Evolutionary conservation across 2,329 filamentous ascomycete species (phyloP).

Genomic region (Hypocrella siamensis): DNA sequence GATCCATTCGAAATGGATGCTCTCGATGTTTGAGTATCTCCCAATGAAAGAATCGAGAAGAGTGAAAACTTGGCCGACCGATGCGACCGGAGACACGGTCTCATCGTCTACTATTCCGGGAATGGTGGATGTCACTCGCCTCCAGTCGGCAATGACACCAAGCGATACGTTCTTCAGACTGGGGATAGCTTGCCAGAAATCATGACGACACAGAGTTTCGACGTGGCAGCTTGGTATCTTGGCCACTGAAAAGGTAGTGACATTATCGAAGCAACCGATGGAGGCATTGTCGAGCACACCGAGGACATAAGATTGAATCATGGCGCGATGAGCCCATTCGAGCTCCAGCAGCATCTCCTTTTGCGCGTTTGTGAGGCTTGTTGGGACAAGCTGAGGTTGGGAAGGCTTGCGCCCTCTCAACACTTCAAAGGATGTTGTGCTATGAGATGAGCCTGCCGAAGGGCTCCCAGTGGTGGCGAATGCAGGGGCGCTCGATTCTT

Average conservation of each 20-base stretch:
- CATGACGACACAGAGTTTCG: constrained; percentile 33
- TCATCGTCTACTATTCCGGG: constrained; percentile 32
- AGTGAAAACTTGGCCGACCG: constrained; percentile 32
- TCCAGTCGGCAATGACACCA: constrained; percentile 51
- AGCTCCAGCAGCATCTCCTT: constrained; percentile 53
- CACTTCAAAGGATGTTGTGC: background rate
- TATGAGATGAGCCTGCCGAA: background rate
- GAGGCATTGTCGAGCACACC: constrained; percentile 42
- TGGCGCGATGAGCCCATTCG: constrained; percentile 52
- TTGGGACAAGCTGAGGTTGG: constrained; percentile 27
- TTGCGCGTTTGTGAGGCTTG: constrained; percentile 43
- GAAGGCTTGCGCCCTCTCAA: background rate
- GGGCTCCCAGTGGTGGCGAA: no score
- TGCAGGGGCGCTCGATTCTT: no score
- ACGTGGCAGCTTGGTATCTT: constrained; percentile 49
- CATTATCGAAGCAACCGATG: constrained; percentile 29
- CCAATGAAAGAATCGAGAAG: constrained; percentile 36
- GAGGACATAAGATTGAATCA: constrained; percentile 52
- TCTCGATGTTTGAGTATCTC: constrained; percentile 31
- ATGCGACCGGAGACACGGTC: constrained; percentile 31
- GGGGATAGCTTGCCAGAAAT: constrained; percentile 47
- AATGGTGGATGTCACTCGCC: constrained; percentile 34
- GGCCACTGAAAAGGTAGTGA: constrained; percentile 46
- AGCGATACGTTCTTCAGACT: constrained; percentile 38
- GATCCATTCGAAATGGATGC: constrained; percentile 49